Percentiles rank a stretch among this genome's conserved stretches.
Conservation (phyloP, 1,284 basidiomycete genomes). For the Cerioporus squamosus region DNA sequence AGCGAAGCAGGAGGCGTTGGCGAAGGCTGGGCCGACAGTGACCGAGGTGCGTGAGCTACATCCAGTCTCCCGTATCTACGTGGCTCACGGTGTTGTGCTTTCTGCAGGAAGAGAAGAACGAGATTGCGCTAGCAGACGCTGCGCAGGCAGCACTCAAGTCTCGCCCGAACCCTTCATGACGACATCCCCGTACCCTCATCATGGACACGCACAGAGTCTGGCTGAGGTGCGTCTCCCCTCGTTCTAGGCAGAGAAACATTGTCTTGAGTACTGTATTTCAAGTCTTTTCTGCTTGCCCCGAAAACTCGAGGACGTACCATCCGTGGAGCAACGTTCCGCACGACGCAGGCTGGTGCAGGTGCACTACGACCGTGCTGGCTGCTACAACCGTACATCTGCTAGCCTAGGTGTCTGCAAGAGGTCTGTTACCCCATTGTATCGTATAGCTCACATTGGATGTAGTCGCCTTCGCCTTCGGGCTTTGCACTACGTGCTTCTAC, state of each 20-base stretch:
- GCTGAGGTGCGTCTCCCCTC: too few species aligned
- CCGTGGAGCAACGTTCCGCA: too few species aligned
- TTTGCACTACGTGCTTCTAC: too few species aligned
- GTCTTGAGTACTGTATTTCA: too few species aligned
- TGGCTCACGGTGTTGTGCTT: neutral
- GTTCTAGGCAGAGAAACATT: too few species aligned
- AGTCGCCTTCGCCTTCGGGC: neutral
- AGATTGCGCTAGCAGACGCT: slow-evolving; percentile 27
- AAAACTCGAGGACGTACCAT: too few species aligned
- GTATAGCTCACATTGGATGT: neutral
- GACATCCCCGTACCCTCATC: too few species aligned
- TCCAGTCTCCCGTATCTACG: neutral
- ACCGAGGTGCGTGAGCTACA: slow-evolving; percentile 7
- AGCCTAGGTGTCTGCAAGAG: neutral
- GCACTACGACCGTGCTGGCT: too few species aligned
- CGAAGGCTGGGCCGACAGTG: neutral
- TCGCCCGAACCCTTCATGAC: neutral
- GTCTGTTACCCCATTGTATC: neutral
- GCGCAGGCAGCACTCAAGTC: slow-evolving; percentile 23
- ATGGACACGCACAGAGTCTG: too few species aligned
- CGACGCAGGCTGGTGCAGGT: too few species aligned
- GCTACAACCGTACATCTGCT: too few species aligned
- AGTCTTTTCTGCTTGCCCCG: too few species aligned
- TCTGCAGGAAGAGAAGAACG: slow-evolving; percentile 24
- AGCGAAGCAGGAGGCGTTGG: slow-evolving; percentile 17